Conservation (phyloP, 1,284 basidiomycete species). For the Ustilago hordei region DNA sequence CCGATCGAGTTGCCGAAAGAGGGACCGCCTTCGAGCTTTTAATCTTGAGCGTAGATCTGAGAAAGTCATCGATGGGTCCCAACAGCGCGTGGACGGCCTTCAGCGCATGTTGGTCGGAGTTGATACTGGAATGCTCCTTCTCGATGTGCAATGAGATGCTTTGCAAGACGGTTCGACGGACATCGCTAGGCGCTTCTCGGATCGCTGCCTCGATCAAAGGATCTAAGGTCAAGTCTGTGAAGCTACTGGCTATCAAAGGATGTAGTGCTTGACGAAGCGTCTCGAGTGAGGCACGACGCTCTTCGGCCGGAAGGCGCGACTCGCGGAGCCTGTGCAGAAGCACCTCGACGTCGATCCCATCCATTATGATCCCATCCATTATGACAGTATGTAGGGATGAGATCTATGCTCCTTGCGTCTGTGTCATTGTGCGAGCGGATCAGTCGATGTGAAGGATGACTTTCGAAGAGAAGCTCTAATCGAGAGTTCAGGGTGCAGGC, state of each 20-base stretch:
- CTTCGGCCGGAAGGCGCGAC: conserved; percentile 31
- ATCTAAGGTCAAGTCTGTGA: neutral
- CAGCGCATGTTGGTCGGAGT: neutral
- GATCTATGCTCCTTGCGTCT: neutral
- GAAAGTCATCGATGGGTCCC: conserved; percentile 10
- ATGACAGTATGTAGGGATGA: neutral
- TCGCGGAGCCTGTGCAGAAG: conserved; percentile 26
- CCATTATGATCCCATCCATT: neutral
- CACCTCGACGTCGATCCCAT: neutral
- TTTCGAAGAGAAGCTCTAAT: neutral
- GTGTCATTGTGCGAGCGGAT: neutral
- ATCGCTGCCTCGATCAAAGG: neutral
- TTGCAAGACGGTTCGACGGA: conserved; percentile 21
- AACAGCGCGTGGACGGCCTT: conserved; percentile 10
- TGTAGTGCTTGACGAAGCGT: conserved; percentile 10
- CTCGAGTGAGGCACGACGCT: conserved; percentile 25
- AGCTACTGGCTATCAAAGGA: neutral
- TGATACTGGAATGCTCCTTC: neutral
- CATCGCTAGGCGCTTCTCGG: conserved; percentile 20
- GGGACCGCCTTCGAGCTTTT: conserved; percentile 4
- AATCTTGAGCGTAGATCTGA: conserved; percentile 27
- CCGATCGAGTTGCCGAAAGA: neutral
- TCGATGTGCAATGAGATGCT: conserved; percentile 12
- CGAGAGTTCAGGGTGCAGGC: conserved; percentile 22
- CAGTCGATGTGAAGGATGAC: neutral